Conservation (phyloP, 768 basidiomycete species). For the Russula virescens region DNA sequence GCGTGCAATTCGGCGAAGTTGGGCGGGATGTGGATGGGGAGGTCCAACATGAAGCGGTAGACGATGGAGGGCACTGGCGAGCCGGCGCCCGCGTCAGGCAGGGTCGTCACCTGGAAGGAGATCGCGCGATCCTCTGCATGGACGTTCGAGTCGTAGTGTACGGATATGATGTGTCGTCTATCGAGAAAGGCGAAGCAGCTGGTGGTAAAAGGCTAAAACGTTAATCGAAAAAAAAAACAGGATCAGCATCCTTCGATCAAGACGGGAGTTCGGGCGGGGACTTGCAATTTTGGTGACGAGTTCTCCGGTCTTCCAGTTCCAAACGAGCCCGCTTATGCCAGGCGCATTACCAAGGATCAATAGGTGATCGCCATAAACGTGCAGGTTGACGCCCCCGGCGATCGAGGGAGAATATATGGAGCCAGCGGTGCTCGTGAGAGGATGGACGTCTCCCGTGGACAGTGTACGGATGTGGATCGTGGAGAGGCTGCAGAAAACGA, state of each 20-base stretch:
- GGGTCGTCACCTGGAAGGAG: background rate
- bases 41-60: background rate
- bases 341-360: background rate
- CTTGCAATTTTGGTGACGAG: background rate
- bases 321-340: background rate
- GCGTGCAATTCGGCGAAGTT: background rate
- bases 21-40: background rate
- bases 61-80: background rate
- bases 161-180: background rate
- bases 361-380: background rate
- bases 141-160: background rate
- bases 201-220: background rate
- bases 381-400: background rate
- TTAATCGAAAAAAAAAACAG: background rate
- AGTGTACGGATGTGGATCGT: conserved; percentile 6
- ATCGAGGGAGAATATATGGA: background rate
- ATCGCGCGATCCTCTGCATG: too few relatives aligned
- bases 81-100: background rate
- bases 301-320: conserved; percentile 9
- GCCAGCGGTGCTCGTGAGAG: conserved; percentile 5
- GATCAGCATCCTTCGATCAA: background rate
- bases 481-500: background rate
- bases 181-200: conserved; percentile 1
- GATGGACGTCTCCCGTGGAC: conserved; percentile 9
- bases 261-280: background rate